Base-by-base conservation (phyloP, 306 rosid genomes). In the Pueraria montana region DNA sequence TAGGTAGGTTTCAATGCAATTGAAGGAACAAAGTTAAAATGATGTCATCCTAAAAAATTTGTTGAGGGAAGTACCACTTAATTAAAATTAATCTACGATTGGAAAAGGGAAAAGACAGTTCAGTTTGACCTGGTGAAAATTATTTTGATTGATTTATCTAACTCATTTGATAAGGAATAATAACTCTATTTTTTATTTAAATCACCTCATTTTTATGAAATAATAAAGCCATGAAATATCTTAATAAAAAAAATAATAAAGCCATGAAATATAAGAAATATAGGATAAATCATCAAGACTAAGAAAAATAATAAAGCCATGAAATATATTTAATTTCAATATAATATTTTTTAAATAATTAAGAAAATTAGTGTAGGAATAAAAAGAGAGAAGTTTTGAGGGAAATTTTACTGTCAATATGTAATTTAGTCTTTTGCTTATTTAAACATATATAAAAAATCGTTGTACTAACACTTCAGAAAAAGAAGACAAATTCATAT, bases 141-240 rank as follows among this genome's bases (percentile, higher is more conserved):
- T 11, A 45, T 62, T 61, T 30, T 6, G 5, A 12, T 48, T 77
- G 5, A 77, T 61, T 58, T 26, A 11, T 21, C 24, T 8, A 40
- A 26, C 72, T 55, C 34, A 69, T 48, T 30, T 32, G 5, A 11
- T 30, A 45, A 80, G 49, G 30, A 59, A 5, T 20, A 30, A 14
- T 8, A 9, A 56, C 6, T 3, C 7, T 20, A 32, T 32, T 64
- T 64, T 14, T 14, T 62, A 5, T 5, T 61, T n/a, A 66, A 55
- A 69, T 53, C 8, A 26, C 21, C 70, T 69, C 52, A 40, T 69
- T 67, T 45, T 79, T 23, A 38, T 67, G 58, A 68, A n/a, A 68
- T 6, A 38, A 38, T 38, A 8, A 8, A 38, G 43, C 11, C 43
- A 38, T 38, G 40, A 5, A 34, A 34, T 27, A n/a, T n/a, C n/a